A percentile compares a stretch with the other conserved stretches of the same genome.
Evolutionary conservation across 2,329 filamentous ascomycete species (phyloP).

Genomic region (Arthrobotrys sinensis): DNA sequence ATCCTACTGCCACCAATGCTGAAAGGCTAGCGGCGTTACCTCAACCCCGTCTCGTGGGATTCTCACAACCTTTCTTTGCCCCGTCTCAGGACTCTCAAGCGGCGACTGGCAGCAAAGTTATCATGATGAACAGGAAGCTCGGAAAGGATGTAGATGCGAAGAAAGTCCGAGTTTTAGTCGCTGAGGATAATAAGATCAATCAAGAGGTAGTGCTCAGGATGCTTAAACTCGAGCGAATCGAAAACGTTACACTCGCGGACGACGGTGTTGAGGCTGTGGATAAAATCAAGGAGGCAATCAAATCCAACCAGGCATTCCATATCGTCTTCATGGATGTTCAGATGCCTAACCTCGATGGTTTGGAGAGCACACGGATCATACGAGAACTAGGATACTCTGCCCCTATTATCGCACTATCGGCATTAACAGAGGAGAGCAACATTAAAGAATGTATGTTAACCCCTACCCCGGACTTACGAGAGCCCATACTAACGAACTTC

Average conservation of each 20-base stretch:
- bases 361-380: slow-evolving; percentile 88
- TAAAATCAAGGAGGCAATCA: slow-evolving; percentile 87
- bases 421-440: slow-evolving; percentile 91
- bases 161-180: slow-evolving; percentile 82
- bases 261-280: slow-evolving; percentile 90
- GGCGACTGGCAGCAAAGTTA: slow-evolving; percentile 11
- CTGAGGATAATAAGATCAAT: slow-evolving; percentile 81
- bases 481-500: neutral
- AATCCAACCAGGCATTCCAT: slow-evolving; percentile 80
- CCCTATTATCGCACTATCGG: slow-evolving; percentile 91
- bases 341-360: slow-evolving; percentile 92
- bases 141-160: slow-evolving; percentile 11
- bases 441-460: slow-evolving; percentile 77
- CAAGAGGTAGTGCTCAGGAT: slow-evolving; percentile 76
- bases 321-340: slow-evolving; percentile 96
- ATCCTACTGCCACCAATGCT: slow-evolving; percentile 45
- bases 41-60: slow-evolving; percentile 80
- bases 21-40: slow-evolving; percentile 73
- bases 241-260: slow-evolving; percentile 86
- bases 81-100: slow-evolving; percentile 33
- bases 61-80: slow-evolving; percentile 85
- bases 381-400: slow-evolving; percentile 87
- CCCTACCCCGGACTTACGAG: neutral
- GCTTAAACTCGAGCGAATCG: slow-evolving; percentile 71
- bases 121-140: slow-evolving; percentile 47